Percentiles rank a stretch among this genome's conserved stretches.
Evolutionary conservation across 768 basidiomycete genomes (phyloP).

Genomic region (Auricularia sp.): DNA sequence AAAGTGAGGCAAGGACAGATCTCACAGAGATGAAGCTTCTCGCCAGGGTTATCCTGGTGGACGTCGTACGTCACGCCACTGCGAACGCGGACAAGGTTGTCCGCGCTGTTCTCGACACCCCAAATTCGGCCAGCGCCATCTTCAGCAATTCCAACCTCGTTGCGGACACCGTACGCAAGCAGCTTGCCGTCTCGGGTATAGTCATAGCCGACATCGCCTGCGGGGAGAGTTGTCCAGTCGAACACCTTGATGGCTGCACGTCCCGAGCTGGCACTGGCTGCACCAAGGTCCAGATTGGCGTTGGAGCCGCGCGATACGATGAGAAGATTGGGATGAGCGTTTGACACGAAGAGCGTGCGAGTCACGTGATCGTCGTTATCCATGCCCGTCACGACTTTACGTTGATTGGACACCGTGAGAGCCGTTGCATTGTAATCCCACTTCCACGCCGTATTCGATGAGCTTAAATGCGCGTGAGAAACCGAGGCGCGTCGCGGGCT

Average conservation of each 20-base stretch:
- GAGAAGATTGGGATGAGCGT: background rate
- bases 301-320: background rate
- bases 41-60: background rate
- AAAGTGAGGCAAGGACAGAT: background rate
- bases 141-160: background rate
- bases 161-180: background rate
- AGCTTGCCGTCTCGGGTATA: background rate
- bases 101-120: constrained; percentile 1
- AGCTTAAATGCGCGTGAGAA: background rate
- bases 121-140: background rate
- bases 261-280: background rate
- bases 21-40: background rate
- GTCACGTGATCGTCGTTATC: background rate
- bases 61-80: background rate
- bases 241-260: background rate
- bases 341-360: background rate
- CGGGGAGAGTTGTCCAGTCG: background rate
- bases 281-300: background rate
- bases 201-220: background rate
- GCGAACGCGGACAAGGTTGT: background rate
- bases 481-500: background rate
- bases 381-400: background rate
- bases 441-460: background rate
- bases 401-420: background rate
- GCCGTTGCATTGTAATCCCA: background rate